phyloP scores from a whole-genome alignment of 257 asterid genomes.

The Fraxinus quadrangulata region DNA sequence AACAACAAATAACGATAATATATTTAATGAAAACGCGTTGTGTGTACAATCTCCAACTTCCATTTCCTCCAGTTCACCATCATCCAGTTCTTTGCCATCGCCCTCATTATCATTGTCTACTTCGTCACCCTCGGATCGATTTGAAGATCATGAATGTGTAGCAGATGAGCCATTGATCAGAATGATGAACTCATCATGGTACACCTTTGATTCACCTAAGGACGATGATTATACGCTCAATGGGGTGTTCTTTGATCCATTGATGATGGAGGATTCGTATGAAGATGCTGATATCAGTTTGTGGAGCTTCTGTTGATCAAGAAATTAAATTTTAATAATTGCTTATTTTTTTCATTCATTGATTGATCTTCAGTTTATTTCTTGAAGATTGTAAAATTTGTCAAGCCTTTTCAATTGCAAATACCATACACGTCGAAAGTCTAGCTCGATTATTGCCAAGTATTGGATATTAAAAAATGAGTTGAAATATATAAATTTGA shows the following conservation, averaged over 20 bases:
- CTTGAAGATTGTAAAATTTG: too few relatives aligned
- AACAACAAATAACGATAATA: too few relatives aligned
- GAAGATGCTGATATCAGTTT: conserved; percentile 69
- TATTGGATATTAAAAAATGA: too few relatives aligned
- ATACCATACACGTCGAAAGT: too few relatives aligned
- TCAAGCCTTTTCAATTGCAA: too few relatives aligned
- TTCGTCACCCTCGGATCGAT: conserved; percentile 8
- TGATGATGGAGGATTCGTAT: conserved; percentile 40
- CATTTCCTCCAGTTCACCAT: background rate
- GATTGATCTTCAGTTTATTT: too few relatives aligned
- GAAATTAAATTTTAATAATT: background rate
- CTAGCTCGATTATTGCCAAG: too few relatives aligned
- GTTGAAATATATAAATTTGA: too few relatives aligned
- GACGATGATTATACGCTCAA: conserved; percentile 55
- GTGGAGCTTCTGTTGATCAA: conserved; percentile 64
- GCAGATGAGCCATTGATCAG: conserved; percentile 29
- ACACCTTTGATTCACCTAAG: conserved; percentile 79
- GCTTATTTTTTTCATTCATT: conserved; percentile 9
- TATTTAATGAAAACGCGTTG: background rate
- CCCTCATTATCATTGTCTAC: conserved; percentile 23
- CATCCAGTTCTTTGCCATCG: conserved; percentile 26
- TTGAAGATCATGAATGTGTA: conserved; percentile 34
- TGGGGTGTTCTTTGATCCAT: conserved; percentile 64
- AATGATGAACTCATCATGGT: conserved; percentile 51
- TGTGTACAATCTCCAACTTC: background rate